Percentiles rank a stretch among this genome's conserved stretches.
Evolutionary conservation across 805 yeast genomes (phyloP).

Genomic region (Cyberlindnera amylophila): DNA sequence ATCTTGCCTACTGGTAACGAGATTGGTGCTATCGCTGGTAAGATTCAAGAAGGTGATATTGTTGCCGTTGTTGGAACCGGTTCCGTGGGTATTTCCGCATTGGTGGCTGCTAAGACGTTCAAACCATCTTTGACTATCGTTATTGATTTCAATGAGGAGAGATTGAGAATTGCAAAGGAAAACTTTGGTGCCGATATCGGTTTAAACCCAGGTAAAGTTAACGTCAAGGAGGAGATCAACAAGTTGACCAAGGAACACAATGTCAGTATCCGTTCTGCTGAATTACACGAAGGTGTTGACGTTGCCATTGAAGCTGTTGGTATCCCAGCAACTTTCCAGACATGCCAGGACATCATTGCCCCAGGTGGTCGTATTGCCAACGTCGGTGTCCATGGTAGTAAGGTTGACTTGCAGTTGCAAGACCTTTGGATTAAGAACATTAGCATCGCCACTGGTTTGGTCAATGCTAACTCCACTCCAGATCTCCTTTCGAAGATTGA

Average conservation of each 20-base stretch:
- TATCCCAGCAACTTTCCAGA: slow-evolving; percentile 55
- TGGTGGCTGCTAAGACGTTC: slow-evolving; percentile 48
- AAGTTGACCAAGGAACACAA: slow-evolving; percentile 27
- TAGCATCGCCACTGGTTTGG: slow-evolving; percentile 45
- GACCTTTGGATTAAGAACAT: slow-evolving; percentile 44
- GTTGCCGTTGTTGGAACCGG: slow-evolving; percentile 69
- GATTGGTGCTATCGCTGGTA: slow-evolving; percentile 58
- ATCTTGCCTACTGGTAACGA: slow-evolving; percentile 67
- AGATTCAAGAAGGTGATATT: slow-evolving; percentile 48
- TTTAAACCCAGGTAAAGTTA: slow-evolving; percentile 47
- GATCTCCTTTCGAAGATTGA: slow-evolving; percentile 35
- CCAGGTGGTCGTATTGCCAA: slow-evolving; percentile 65
- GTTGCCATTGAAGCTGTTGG: slow-evolving; percentile 67
- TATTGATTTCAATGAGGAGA: slow-evolving; percentile 55
- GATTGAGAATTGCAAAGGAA: slow-evolving; percentile 52
- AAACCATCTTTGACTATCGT: slow-evolving; percentile 56
- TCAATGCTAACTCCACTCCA: slow-evolving; percentile 42
- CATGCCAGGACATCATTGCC: slow-evolving; percentile 50
- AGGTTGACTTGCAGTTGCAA: slow-evolving; percentile 39
- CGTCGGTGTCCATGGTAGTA: slow-evolving; percentile 51
- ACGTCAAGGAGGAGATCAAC: slow-evolving; percentile 37
- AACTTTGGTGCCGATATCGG: slow-evolving; percentile 57
- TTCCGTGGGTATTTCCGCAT: slow-evolving; percentile 63
- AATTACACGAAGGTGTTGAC: slow-evolving; percentile 47
- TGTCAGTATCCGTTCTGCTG: slow-evolving; percentile 20